Base-by-base conservation (phyloP, 306 rosid genomes). In the Hippophae rhamnoides region DNA sequence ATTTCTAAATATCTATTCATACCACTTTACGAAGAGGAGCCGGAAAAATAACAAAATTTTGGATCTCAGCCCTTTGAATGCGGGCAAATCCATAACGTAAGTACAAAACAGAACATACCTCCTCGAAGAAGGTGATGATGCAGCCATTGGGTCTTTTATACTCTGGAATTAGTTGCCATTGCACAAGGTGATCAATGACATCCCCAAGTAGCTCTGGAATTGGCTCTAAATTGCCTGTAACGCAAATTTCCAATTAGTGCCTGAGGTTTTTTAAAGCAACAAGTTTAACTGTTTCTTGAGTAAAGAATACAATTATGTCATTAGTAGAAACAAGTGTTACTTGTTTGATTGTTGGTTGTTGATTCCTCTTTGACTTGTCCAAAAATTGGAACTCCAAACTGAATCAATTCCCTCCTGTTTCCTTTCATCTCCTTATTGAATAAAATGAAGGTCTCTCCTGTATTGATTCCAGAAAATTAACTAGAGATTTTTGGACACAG, bases 71-170 rank as follows among this genome's bases (percentile, higher is more conserved):
- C 38, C 4, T 31, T 31, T 31, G 38, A 31, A 31, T 31, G 5
- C 1, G 38, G 38, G 38, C 38, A 31, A 2, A 31, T 5, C 38
- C 38, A 31, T 46, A 70, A 66, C 78, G 58, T 9, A 58, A 52
- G 55, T 31, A 78, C 69, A 73, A 61, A 68, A 67, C 60, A 67
- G 62, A 68, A 65, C 53, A 69, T 82, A 86, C 99, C 99, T 93
- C 94, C 74, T 86, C 99, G 66, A 88, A 89, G 67, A 82, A 93
- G 80, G 82, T 93, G 77, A 93, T 81, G 70, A 84, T 81, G 58
- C 95, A 86, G 56, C 97, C 96, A 77, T 89, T 93, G 49, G 99
- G 99, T 67, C 89, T 81, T 79, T 93, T 93, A 73, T 89, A 93
- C 76, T 88, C 97, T 9, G 99, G 99, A 70, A 93, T 76, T 63